Conservation (phyloP, 164 flowering plant species). For the Magnolia officinalis region DNA sequence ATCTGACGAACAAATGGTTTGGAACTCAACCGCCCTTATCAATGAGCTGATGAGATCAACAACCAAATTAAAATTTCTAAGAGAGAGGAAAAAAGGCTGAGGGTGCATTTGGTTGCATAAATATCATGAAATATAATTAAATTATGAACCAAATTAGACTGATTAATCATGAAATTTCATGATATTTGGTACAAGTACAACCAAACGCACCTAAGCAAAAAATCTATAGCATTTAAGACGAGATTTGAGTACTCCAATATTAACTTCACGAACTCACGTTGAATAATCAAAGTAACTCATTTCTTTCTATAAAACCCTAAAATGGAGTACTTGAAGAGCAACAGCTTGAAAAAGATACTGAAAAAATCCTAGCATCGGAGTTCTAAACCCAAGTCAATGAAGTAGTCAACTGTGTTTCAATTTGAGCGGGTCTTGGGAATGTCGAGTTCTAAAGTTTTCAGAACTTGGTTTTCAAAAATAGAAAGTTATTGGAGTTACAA, state of each 20-base stretch:
- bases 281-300: too few species aligned
- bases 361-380: neutral
- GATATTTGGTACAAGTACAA: neutral
- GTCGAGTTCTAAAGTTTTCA: too few species aligned
- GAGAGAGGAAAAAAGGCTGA: neutral
- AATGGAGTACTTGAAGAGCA: neutral
- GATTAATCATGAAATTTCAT: too few species aligned
- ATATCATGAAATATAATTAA: neutral
- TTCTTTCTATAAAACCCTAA: too few species aligned
- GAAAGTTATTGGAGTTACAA: neutral
- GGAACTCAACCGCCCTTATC: neutral
- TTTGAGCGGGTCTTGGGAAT: neutral
- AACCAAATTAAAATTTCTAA: neutral
- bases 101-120: neutral
- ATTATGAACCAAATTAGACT: too few species aligned
- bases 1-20: neutral
- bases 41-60: neutral
- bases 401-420: neutral
- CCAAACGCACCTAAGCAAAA: neutral
- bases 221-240: too few species aligned
- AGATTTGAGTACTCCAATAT: too few species aligned
- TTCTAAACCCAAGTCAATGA: too few species aligned
- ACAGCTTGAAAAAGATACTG: neutral
- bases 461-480: neutral
- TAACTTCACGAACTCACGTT: too few species aligned